Evolutionary conservation across 2,329 filamentous ascomycete genomes (phyloP), one percentile per base, ranked within the genome.

Genomic region (Salinomyces thailandicus): DNA sequence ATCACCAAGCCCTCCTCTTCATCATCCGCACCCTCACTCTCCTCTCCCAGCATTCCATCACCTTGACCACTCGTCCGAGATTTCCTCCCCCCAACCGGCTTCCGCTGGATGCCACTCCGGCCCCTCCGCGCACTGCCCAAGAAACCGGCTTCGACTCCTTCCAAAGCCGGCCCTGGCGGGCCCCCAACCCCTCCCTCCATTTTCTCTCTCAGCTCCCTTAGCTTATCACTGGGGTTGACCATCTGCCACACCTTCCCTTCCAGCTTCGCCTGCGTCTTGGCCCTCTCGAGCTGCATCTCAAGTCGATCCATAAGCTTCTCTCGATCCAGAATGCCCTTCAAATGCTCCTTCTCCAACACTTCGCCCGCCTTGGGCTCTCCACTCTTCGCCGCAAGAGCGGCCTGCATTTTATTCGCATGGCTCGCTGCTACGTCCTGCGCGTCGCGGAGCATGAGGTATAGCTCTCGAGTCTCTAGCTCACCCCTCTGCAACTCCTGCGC

Each of bases 381-480:
- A 26, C n/a, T 26, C 22, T 8, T n/a, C 22, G 9, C n/a, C 9
- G 22, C 9, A n/a, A 9, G 9, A 15, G 73, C 74, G n/a, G 35
- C n/a, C 15, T 27, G 31, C 7, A 30, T 17, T 49, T 73, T 77
- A 55, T 75, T 71, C n/a, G 85, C 83, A 51, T 85, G 84, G 3
- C 89, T 86, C 16, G 86, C 87, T 31, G 89, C 89, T 47, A 95
- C 85, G 54, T 98, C 89, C 62, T 96, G 89, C 24, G 91, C 89
- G 62, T 98, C 91, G 43, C 89, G 79, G 46, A 98, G 79, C 91
- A 98, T 98, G 38, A 98, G 80, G 61, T 96, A 98, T 15, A 98
- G 67, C 62, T 98, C 91, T 64, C 91, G 75, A 2, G 89, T 96
- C 63, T 98, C 91, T 18, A 98, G 68, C 62, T 98, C 91, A 54